Evolutionary conservation across 192 early-diverging fungal genomes (phyloP).

Genomic region (Fimicolochytrium jonesii): DNA sequence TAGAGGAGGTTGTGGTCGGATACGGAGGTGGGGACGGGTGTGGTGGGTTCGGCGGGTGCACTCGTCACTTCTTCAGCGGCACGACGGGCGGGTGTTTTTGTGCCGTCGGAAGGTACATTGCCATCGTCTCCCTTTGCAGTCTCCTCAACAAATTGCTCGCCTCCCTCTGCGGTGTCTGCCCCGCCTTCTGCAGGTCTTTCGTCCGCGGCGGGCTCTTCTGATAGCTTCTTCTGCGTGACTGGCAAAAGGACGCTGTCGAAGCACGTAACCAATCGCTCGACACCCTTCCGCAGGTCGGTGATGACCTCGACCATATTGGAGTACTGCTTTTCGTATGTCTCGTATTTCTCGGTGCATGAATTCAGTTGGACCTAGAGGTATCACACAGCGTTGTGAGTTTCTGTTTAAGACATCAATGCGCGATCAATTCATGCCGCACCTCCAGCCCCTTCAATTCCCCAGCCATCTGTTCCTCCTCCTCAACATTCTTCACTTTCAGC

Average conservation of each 20-base stretch:
- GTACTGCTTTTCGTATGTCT: conserved; percentile 39
- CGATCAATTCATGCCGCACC: conserved; percentile 21
- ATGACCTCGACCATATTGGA: conserved; percentile 29
- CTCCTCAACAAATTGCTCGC: background rate
- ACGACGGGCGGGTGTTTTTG: too few relatives aligned
- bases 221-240: background rate
- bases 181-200: background rate
- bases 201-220: background rate
- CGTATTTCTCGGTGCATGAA: conserved; percentile 26
- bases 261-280: conserved; percentile 30
- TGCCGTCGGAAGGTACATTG: background rate
- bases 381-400: too few relatives aligned
- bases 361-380: conserved; percentile 29
- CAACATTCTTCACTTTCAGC: conserved; percentile 36
- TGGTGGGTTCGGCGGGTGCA: background rate
- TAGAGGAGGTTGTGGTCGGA: conserved; percentile 46
- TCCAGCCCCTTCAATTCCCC: conserved; percentile 36
- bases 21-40: conserved; percentile 19
- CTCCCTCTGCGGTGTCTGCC: background rate
- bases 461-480: conserved; percentile 41
- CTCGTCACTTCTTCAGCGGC: too few relatives aligned
- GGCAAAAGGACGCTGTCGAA: conserved; percentile 25
- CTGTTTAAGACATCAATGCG: too few relatives aligned
- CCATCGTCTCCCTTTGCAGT: background rate
- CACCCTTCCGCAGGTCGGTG: conserved; percentile 34